These are phyloP conservation scores for Lactarius sanguifluus DNA, from an alignment of 768 basidiomycete genomes.

Conservation along the genomic window DNA sequence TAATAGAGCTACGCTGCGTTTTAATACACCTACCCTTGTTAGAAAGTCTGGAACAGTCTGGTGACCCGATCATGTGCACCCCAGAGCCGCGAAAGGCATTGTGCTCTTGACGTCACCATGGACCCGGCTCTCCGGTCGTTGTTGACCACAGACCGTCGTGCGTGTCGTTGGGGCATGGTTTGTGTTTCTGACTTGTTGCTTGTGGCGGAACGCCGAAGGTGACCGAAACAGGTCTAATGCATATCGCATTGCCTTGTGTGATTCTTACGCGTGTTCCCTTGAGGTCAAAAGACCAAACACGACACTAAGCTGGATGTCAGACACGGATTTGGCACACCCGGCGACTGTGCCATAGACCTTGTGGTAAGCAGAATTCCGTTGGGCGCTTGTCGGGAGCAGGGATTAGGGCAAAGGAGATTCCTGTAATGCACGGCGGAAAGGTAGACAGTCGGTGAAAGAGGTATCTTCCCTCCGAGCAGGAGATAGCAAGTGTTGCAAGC, in stretches of 20 bases:
- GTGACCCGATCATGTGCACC: constrained; percentile 2
- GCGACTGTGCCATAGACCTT: constrained; percentile 27
- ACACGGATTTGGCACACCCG: constrained; percentile 19
- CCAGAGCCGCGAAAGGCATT: constrained; percentile 8
- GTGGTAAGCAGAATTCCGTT: constrained; percentile 24
- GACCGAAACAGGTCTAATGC: constrained; percentile 26
- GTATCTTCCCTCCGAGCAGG: constrained; percentile 25
- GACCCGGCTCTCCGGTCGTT: constrained; percentile 3
- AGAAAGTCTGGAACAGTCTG: constrained; percentile 6
- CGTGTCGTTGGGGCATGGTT: background rate
- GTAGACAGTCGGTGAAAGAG: constrained; percentile 20
- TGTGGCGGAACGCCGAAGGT: constrained; percentile 22
- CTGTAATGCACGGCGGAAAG: constrained; percentile 17
- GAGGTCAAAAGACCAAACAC: constrained; percentile 21
- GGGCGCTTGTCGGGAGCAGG: constrained; percentile 12
- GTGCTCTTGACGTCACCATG: constrained; percentile 21
- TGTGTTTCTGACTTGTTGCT: background rate
- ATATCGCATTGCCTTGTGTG: constrained; percentile 15
- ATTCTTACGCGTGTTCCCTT: constrained; percentile 7
- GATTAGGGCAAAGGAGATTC: constrained; percentile 21
- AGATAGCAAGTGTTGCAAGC: constrained; percentile 14
- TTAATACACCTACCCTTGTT: background rate
- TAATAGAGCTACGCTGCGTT: background rate
- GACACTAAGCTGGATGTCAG: constrained; percentile 23
- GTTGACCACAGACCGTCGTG: background rate